Base-by-base conservation (phyloP, 169 alveolate genomes). In the Cystoisospora suis region DNA sequence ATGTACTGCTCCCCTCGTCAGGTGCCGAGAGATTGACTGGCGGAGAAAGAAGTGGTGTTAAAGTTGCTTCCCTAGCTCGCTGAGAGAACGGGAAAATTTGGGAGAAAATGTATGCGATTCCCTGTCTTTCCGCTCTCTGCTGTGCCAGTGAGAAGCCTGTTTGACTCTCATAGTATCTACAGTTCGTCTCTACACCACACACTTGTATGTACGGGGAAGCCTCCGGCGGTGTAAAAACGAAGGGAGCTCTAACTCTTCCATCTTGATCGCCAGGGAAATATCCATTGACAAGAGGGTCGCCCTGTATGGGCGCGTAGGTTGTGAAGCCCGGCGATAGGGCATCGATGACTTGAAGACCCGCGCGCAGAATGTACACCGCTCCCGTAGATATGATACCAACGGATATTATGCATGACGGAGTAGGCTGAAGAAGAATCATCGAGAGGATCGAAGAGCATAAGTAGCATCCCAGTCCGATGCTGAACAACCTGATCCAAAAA, bases 401-500 rank as follows among this genome's bases (percentile, higher is more conserved):
- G 20, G 69, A 77, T 15, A 77, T 69, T 15, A 77, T 12, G 45
- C 70, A 5, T 36, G 49, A 77, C 23, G 29, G 69, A 29, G 69
- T n/a, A 20, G 87, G 87, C 40, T 77, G 87, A 27, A 77, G 45
- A 20, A 77, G 87, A 20, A 42, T 23, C 87, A 46, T 46, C 2
- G 87, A 77, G 38, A 77, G 70, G 12, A 46, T 36, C n/a, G 87
- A 77, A 32, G 87, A 77, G 29, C 44, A 29, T n/a, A 77, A n/a
- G 87, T 77, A 77, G 69, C 87, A 44, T 15, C 34, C 70, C 70
- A 77, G 59, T 17, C 87, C 87, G 17, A 42, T 12, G 45, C 69
- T 77, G 69, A 77, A 77, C 1, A 77, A 40, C 69, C 87, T 77
- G 59, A 38, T 6, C 56, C 15, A 42, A 72, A 46, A n/a, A n/a